phyloP scores from a whole-genome alignment of 2,329 filamentous ascomycete genomes.

The Cadophora luteo-olivacea region DNA sequence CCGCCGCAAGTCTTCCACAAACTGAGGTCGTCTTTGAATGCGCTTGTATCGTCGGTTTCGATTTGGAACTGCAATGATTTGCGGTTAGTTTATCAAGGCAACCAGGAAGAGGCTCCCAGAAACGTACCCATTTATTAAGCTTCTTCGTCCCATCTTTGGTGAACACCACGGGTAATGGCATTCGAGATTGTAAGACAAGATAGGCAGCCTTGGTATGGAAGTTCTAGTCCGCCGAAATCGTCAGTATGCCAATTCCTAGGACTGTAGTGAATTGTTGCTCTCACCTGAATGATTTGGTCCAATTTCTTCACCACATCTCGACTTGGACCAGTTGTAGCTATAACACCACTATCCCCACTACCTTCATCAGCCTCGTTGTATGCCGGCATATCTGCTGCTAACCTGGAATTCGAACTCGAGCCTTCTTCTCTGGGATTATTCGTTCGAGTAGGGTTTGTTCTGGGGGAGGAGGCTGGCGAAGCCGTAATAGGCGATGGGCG shows the following conservation, averaged over 20 bases:
- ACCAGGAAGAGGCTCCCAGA: conserved; percentile 3
- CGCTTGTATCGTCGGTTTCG: conserved; percentile 90
- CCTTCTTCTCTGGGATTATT: conserved; percentile 77
- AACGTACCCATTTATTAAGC: conserved; percentile 84
- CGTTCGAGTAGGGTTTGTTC: conserved; percentile 73
- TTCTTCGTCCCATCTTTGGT: conserved; percentile 64
- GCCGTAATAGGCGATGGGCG: conserved; percentile 75
- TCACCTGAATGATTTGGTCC: conserved; percentile 91
- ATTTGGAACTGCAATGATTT: conserved; percentile 78
- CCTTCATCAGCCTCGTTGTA: conserved; percentile 55
- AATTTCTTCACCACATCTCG: conserved; percentile 78
- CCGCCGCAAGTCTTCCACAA: conserved; percentile 84
- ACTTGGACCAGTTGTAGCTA: conserved; percentile 56
- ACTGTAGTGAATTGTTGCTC: background rate
- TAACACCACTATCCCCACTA: conserved; percentile 51
- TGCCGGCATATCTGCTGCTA: conserved; percentile 55
- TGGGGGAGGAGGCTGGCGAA: conserved; percentile 74
- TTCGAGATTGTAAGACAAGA: conserved; percentile 81
- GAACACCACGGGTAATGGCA: conserved; percentile 65
- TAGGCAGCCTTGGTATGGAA: conserved; percentile 89
- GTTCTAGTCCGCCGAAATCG: conserved; percentile 66
- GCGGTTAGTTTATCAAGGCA: background rate
- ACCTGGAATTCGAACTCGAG: conserved; percentile 51
- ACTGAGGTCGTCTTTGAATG: conserved; percentile 80
- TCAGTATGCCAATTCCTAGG: conserved; percentile 11